These are phyloP conservation scores for Drechslerella coelobrocha DNA, from an alignment of 2,329 filamentous ascomycete genomes.

Conservation along the genomic window DNA sequence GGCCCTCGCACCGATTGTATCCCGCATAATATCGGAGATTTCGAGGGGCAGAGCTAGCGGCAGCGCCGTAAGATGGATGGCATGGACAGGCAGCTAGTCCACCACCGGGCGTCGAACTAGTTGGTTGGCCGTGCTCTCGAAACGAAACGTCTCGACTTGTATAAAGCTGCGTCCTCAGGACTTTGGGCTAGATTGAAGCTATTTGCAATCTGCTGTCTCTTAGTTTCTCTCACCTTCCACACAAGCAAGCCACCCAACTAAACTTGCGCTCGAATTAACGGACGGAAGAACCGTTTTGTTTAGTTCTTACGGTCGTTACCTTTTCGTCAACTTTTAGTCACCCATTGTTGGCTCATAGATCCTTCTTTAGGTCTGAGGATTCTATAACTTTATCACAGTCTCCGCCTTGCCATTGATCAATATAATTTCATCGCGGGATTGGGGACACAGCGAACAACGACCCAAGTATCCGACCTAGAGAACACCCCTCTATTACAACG, in stretches of 20 bases:
- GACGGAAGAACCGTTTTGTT: neutral
- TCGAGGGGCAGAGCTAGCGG: constrained; percentile 34
- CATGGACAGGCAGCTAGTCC: neutral
- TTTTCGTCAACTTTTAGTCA: constrained; percentile 3
- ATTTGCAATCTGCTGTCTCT: neutral
- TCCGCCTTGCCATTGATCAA: too few relatives aligned
- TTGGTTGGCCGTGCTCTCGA: neutral
- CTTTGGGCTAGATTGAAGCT: neutral
- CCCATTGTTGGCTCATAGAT: neutral
- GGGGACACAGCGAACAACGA: too few relatives aligned
- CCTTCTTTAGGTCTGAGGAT: too few relatives aligned
- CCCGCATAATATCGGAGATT: constrained; percentile 40
- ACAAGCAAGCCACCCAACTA: neutral
- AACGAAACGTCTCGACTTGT: neutral
- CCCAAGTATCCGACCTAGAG: too few relatives aligned
- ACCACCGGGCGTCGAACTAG: neutral
- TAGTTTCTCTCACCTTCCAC: neutral
- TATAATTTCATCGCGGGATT: too few relatives aligned
- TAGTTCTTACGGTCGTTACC: constrained; percentile 19
- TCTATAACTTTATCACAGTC: too few relatives aligned
- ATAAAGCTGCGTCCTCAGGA: constrained; percentile 5
- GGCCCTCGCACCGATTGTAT: constrained; percentile 30
- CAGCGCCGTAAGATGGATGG: constrained; percentile 10
- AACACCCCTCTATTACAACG: too few relatives aligned
- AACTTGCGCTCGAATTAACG: neutral